Evolutionary conservation across 2,329 filamentous ascomycete genomes (phyloP), one percentile per base, ranked within the genome.

Genomic region (Rutstroemia sp.): DNA sequence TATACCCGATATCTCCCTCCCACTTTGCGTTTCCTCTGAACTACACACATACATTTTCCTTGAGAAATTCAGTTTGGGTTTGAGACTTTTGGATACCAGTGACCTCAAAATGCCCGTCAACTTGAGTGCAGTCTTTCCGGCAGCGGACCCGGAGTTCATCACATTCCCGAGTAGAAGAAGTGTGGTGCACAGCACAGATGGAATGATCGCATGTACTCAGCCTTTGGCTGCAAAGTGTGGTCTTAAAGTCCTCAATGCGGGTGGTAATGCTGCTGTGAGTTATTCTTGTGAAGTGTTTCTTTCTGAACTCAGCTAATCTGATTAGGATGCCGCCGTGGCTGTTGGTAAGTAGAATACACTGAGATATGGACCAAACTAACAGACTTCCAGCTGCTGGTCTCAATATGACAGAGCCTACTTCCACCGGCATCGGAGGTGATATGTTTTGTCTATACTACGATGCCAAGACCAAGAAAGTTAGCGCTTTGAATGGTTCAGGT

Each of bases 341-440:
- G 89, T 95, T 59, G 87, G 86, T 88, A 77, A 61, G 79, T 74
- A 10, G 9, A 27, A 27, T 14, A 23, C 21, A 30, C 8, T n/a
- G 23, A 34, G 44, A 16, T 30, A 12, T 2, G 30, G 46, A 21
- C 12, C 38, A 49, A 19, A 54, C 59, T 53, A 49, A 53, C 48
- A 14, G n/a, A 19, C 25, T 54, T 52, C 46, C 12, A 89, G 92
- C 94, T 46, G 94, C 94, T 34, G 91, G 85, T 5, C 78, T 99
- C 56, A 97, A 96, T 73, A 82, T 97, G 68, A 96, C 92, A 0
- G 94, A 99, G 69, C 94, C 94, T 7, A 84, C 85, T 58, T 94
- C 88, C 5, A 97, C 94, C 0, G 94, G 94, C 42, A 96, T 99
- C 58, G 94, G 94, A 57, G 94, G 94, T 60, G 94, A 99, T 73